Base-by-base conservation (phyloP, 2,329 filamentous ascomycete species). In the Bipolaris gigantea region DNA sequence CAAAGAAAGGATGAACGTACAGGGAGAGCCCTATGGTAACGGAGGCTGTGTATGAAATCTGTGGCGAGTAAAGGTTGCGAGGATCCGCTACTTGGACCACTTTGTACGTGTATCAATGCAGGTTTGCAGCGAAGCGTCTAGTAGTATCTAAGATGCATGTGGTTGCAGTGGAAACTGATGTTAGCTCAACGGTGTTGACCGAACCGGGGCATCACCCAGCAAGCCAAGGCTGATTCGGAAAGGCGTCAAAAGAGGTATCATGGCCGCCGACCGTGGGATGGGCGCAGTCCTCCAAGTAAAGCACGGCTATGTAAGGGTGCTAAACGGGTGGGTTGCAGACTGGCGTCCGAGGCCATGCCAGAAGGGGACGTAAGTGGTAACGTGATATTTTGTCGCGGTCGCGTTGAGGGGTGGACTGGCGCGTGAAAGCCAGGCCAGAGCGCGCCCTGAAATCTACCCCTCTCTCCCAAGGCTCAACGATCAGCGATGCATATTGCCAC, bases 401-500 rank as follows among this genome's bases (percentile, higher is more conserved):
- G 56, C 41, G 57, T 44, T 39, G 55, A 49, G 51, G 55, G 56
- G 52, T 48, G 35, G 27, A 23, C 34, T 39, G 46, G 43, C 36
- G 43, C 36, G 40, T 46, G 42, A 46, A 50, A 53, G 55, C 25
- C 5, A 27, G 25, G 25, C 42, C 39, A 48, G 48, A 35, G 39
- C 52, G 48, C 48, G 38, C 32, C 33, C 33, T 2, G 1, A 34
- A 45, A 25, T 21, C 41, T n/a, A 45, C 45, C 47, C 51, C 52
- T 50, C 47, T 19, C 32, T 33, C 39, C 48, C 27, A 11, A 53
- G 18, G 33, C 18, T 40, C 38, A 55, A 54, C 48, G 57, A 64
- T 61, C 61, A 53, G 50, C 58, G 33, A 43, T 38, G 54, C 55
- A 56, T 54, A 59, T 59, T 41, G 35, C 40, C 53, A 49, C 57